Percentiles rank a stretch among this genome's conserved stretches.
Evolutionary conservation across 75 land plant species (phyloP).

Genomic region (Adiantum capillusveneris): DNA sequence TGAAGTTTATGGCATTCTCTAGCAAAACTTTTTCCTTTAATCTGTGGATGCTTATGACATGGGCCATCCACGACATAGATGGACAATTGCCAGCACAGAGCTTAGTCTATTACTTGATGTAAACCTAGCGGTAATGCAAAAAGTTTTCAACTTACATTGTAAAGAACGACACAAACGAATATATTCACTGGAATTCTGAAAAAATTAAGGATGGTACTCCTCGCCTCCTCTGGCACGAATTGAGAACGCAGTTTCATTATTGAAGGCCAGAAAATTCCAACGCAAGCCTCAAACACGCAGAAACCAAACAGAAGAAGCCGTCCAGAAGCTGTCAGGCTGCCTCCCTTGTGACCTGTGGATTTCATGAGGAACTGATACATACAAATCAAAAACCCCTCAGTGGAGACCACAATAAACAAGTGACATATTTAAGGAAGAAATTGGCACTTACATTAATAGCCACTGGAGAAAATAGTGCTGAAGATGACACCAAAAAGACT

Average conservation of each 20-base stretch:
- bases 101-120: neutral
- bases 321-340: conserved; percentile 55
- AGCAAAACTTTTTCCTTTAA: neutral
- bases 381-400: neutral
- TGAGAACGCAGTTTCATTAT: conserved; percentile 98
- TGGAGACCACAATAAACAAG: neutral
- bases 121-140: neutral
- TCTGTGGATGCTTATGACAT: too few relatives aligned
- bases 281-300: conserved; percentile 87
- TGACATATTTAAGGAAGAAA: neutral
- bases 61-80: too few relatives aligned
- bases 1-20: too few relatives aligned
- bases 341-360: conserved; percentile 38
- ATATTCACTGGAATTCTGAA: conserved; percentile 95
- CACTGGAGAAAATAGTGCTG: conserved; percentile 65
- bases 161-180: conserved; percentile 88
- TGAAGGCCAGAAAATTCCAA: conserved; percentile 98
- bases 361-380: conserved; percentile 37
- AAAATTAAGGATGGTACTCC: conserved; percentile 98
- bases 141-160: conserved; percentile 53
- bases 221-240: conserved; percentile 91
- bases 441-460: conserved; percentile 52
- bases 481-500: conserved; percentile 63
- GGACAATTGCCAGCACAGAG: too few relatives aligned
- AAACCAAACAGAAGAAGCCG: conserved; percentile 80